Base-by-base conservation (phyloP, 441 rosid genomes). In the Pelargonium fulgidum region DNA sequence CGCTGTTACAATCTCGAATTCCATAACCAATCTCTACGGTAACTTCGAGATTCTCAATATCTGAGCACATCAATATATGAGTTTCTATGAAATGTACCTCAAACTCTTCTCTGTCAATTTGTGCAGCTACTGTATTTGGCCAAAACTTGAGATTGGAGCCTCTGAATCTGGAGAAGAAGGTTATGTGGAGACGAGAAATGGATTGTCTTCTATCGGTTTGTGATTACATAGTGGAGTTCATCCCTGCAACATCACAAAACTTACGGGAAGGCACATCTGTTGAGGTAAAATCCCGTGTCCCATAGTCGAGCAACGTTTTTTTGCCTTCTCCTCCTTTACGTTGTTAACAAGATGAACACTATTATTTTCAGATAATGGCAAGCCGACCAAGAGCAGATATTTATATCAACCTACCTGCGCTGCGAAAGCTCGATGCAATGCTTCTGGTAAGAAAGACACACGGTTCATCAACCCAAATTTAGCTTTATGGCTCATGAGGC, bases 1-100 rank as follows among this genome's bases (percentile, higher is more conserved):
- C 1, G 88, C 90, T 1, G 79, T 82, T 11, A 79, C 92, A 44
- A 82, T 87, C 81, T 87, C 90, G 22, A 87, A 87, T 76, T 73
- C 92, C 71, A 83, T 87, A 62, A 87, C 92, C 68, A 87, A 87
- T 80, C 89, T 87, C 66, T 87, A 84, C 41, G 92, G 90, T 86
- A 83, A 64, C 64, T 65, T 64, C 52, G 69, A 76, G 26, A 47
- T 64, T 19, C 10, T 2, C 54, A 19, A 64, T 64, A 4, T 36
- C 26, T 29, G 19, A 24, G 29, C 29, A 24, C 29, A 24, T 24
- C 29, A 24, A 24, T 24, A 24, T 2, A 24, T 24, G 29, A 24
- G 29, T 24, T 24, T 24, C 29, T 24, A 24, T 24, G 29, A 24
- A 24, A 3, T 24, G 29, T 24, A 24, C 29, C 29, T 24, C 29